Conservation (phyloP, 768 basidiomycete genomes). For the Arthromyces matolae region DNA sequence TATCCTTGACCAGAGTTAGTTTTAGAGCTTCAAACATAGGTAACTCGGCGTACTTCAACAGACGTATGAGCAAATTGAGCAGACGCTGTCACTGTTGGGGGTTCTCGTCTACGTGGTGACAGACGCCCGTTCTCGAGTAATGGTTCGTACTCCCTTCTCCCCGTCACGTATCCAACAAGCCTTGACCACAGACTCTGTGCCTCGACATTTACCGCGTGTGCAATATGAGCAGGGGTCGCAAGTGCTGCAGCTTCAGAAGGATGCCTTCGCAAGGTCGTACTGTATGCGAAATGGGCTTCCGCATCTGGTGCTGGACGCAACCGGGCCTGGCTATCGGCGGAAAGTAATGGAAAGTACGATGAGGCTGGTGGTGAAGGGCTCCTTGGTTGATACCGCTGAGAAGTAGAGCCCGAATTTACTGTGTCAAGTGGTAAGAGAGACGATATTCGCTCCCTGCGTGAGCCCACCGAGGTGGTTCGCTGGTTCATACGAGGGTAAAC, state of each 20-base stretch:
- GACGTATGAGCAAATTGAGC: conserved; percentile 64
- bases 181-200: conserved; percentile 51
- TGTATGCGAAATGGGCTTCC: conserved; percentile 75
- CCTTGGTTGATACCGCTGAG: conserved; percentile 27
- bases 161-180: conserved; percentile 36
- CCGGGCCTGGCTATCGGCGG: conserved; percentile 43
- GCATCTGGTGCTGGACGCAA: conserved; percentile 63
- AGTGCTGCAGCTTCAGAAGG: conserved; percentile 43
- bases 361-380: conserved; percentile 74
- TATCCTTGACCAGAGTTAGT: conserved; percentile 48
- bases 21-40: not conserved
- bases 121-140: conserved; percentile 38
- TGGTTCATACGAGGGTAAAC: conserved; percentile 14
- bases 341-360: conserved; percentile 67
- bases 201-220: conserved; percentile 45
- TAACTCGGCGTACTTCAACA: conserved; percentile 47
- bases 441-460: conserved; percentile 40
- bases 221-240: conserved; percentile 45
- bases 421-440: conserved; percentile 30
- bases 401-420: conserved; percentile 36
- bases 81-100: conserved; percentile 53
- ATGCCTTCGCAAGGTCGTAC: conserved; percentile 74
- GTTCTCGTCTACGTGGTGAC: conserved; percentile 26
- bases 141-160: conserved; percentile 24
- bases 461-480: conserved; percentile 34